phyloP scores from a whole-genome alignment of 2,329 filamentous ascomycete species.

The Aspergillus candidus region DNA sequence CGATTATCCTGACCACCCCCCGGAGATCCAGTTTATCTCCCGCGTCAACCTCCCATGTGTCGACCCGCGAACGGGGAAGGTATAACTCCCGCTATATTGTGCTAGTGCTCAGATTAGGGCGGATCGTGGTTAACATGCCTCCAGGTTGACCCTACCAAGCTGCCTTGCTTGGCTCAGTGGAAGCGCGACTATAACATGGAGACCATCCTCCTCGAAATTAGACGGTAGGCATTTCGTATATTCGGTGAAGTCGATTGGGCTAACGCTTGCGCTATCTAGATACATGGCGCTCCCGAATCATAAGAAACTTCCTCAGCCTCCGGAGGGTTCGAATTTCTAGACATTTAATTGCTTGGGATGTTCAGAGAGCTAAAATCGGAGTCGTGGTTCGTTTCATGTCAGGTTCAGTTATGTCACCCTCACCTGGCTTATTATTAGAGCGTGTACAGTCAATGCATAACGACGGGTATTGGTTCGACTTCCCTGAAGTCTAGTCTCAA shows the following conservation, averaged over 20 bases:
- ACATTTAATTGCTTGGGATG: slow-evolving; percentile 16
- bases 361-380: slow-evolving; percentile 21
- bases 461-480: slow-evolving; percentile 28
- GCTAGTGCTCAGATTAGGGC: background rate
- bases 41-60: slow-evolving; percentile 97
- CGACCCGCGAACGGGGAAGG: slow-evolving; percentile 68
- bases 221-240: slow-evolving; percentile 51
- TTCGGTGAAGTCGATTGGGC: slow-evolving; percentile 18
- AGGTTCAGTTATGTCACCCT: slow-evolving; percentile 19
- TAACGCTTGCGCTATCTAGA: slow-evolving; percentile 45
- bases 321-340: slow-evolving; percentile 67
- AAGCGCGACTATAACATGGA: slow-evolving; percentile 93
- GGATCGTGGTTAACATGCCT: slow-evolving; percentile 2
- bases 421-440: slow-evolving; percentile 22
- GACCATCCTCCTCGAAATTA: slow-evolving; percentile 78
- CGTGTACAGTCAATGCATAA: slow-evolving; percentile 37
- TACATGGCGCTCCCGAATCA: slow-evolving; percentile 88
- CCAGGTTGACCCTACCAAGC: slow-evolving; percentile 73
- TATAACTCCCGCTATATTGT: slow-evolving; percentile 28
- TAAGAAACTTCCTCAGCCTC: slow-evolving; percentile 92
- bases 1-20: slow-evolving; percentile 82
- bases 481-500: slow-evolving; percentile 19
- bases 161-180: slow-evolving; percentile 85
- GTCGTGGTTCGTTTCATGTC: slow-evolving; percentile 23
- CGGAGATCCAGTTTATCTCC: slow-evolving; percentile 85